Percentiles rank a stretch among this genome's conserved stretches.
These are phyloP conservation scores for Leccinum aurantiacum DNA, from an alignment of 768 basidiomycete genomes.

Conservation along the genomic window DNA sequence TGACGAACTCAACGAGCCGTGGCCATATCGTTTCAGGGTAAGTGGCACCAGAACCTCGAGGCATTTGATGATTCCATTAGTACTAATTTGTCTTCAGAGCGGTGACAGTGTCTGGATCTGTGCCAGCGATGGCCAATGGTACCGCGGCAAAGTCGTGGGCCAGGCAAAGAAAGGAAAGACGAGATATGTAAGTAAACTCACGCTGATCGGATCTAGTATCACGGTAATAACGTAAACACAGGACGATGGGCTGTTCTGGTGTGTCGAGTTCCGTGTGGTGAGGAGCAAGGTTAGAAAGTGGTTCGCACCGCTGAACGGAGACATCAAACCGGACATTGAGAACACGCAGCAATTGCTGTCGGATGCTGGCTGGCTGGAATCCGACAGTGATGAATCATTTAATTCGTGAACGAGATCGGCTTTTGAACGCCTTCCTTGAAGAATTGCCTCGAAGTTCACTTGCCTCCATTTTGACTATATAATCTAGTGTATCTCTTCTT, in stretches of 20 bases:
- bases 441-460: too few relatives aligned
- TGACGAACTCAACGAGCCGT: slow-evolving; percentile 48
- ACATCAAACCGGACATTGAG: slow-evolving; percentile 59
- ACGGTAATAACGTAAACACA: slow-evolving; percentile 22
- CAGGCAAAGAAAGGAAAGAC: slow-evolving; percentile 45
- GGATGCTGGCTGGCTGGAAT: slow-evolving; percentile 47
- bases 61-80: background rate
- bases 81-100: slow-evolving; percentile 29
- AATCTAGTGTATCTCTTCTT: background rate
- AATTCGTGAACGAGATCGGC: background rate
- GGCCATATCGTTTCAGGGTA: slow-evolving; percentile 52
- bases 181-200: slow-evolving; percentile 40
- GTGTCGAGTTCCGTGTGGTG: slow-evolving; percentile 44
- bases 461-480: background rate
- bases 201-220: background rate
- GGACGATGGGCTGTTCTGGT: slow-evolving; percentile 54
- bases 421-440: background rate
- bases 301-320: slow-evolving; percentile 63
- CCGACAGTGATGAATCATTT: slow-evolving; percentile 4
- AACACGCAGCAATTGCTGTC: slow-evolving; percentile 48
- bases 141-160: slow-evolving; percentile 47
- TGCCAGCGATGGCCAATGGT: slow-evolving; percentile 52
- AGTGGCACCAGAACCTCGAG: background rate
- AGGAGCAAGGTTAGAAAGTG: slow-evolving; percentile 49
- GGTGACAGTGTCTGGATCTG: slow-evolving; percentile 55